Evolutionary conservation across 345 rosid species (phyloP).

Genomic region (Hypericum perforatum): DNA sequence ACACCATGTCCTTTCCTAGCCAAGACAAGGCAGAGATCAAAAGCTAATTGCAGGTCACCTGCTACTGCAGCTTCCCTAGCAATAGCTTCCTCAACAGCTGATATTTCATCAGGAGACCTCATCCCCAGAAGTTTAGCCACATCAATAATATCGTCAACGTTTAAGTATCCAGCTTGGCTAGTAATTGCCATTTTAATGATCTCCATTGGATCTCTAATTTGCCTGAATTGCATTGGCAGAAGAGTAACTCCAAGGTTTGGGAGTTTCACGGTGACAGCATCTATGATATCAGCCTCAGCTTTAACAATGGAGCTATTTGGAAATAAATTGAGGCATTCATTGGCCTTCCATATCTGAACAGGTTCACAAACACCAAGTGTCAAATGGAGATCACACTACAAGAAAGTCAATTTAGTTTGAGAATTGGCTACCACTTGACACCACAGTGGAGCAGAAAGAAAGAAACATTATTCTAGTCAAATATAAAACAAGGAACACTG

Average conservation of each 20-base stretch:
- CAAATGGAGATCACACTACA: too few species aligned
- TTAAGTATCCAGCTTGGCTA: slow-evolving; percentile 77
- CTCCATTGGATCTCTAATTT: slow-evolving; percentile 94
- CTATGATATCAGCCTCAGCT: slow-evolving; percentile 76
- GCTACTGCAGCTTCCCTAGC: slow-evolving; percentile 98
- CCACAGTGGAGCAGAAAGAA: too few species aligned
- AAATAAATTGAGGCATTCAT: slow-evolving; percentile 79
- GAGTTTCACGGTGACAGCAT: slow-evolving; percentile 80
- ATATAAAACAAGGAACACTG: too few species aligned
- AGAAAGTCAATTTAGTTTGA: too few species aligned
- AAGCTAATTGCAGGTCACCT: slow-evolving; percentile 95
- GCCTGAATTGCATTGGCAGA: slow-evolving; percentile 85
- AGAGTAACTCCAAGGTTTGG: slow-evolving; percentile 88
- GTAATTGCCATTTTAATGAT: slow-evolving; percentile 88
- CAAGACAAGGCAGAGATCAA: slow-evolving; percentile 78
- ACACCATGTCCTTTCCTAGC: slow-evolving; percentile 85
- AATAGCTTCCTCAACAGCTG: slow-evolving; percentile 89
- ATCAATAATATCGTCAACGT: slow-evolving; percentile 84
- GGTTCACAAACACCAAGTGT: too few species aligned
- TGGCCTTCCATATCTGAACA: slow-evolving; percentile 90
- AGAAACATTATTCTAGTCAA: too few species aligned
- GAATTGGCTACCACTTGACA: too few species aligned
- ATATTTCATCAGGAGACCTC: slow-evolving; percentile 61
- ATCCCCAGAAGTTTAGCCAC: slow-evolving; percentile 95
- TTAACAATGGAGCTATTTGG: slow-evolving; percentile 68